Evolutionary conservation across 2,329 filamentous ascomycete species (phyloP), one percentile per base, ranked within the genome.

Genomic region (Chaetomium sp.): DNA sequence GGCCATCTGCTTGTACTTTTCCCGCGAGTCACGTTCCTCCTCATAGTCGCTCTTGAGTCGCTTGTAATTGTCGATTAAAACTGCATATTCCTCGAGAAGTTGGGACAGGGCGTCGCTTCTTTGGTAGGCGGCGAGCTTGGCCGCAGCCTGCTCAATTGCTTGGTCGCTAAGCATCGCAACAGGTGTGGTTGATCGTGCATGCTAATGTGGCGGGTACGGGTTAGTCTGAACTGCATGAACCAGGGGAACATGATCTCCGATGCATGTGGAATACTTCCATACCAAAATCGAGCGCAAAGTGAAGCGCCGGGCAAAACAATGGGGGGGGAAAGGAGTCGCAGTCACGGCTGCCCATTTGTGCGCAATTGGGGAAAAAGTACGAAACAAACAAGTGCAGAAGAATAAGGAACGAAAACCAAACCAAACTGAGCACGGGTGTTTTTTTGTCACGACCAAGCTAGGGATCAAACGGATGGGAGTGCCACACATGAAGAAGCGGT

Each of bases 41-140:
- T 83, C 80, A 53, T 78, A 81, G 58, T 82, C 78, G 58, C 74
- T 79, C 63, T 79, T 81, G 35, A 85, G 70, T 0, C 72, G 71
- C 55, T 72, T 78, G 67, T 84, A 83, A 56, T 76, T 73, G 6
- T 76, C 71, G n/a, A 84, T 68, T 6, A 84, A 69, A 37, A 69
- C 52, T 6, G 61, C 61, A 55, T 74, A 73, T n/a, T 61, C 53
- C 12, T 54, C 52, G 2, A 64, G 54, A 1, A 64, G 52, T 35
- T 37, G 38, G 11, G 54, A 49, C 2, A 55, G 37, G 6, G 38
- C 45, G 35, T 58, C 49, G 40, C 36, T 57, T 9, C 49, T 19
- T 10, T 52, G 54, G 47, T 43, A 63, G 0, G 54, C 46, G 47
- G 58, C 56, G 11, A 64, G 55, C 48, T 62, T 51, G 53, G 40